Conservation (phyloP, 345 rosid species). For the Hibiscus syriacus region DNA sequence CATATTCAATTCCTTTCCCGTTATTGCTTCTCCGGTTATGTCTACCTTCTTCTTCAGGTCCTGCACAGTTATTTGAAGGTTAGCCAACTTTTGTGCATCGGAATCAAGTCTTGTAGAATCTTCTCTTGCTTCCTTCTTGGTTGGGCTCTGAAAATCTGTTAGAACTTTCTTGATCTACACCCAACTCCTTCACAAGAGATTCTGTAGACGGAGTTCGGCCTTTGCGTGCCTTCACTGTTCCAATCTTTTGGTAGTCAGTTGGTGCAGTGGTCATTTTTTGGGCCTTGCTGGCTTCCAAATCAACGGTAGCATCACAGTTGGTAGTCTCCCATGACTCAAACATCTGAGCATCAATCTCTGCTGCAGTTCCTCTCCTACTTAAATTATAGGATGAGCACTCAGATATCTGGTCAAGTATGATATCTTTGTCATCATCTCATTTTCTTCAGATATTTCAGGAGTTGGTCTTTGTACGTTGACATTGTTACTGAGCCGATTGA, state of each 20-base stretch:
- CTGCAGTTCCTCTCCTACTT: constrained; percentile 42
- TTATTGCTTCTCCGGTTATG: constrained; percentile 45
- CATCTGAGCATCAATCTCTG: constrained; percentile 43
- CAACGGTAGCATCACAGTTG: constrained; percentile 34
- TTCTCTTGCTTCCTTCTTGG: constrained; percentile 52
- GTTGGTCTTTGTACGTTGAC: constrained; percentile 33
- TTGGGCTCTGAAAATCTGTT: constrained; percentile 46
- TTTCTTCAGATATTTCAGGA: constrained; percentile 39
- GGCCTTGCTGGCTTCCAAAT: constrained; percentile 39
- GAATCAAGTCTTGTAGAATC: constrained; percentile 83
- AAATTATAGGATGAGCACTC: constrained; percentile 75
- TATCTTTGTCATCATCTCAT: constrained; percentile 80
- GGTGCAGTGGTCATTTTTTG: constrained; percentile 19
- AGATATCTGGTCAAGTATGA: constrained; percentile 84
- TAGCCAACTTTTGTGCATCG: constrained; percentile 76
- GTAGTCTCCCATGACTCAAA: constrained; percentile 53
- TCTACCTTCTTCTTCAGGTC: constrained; percentile 76
- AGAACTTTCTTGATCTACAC: constrained; percentile 72
- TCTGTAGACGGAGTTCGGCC: constrained; percentile 39
- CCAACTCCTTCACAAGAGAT: constrained; percentile 56
- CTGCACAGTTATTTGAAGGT: constrained; percentile 68
- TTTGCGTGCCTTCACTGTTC: constrained; percentile 28
- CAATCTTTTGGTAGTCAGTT: constrained; percentile 5
- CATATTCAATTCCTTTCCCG: constrained; percentile 60
- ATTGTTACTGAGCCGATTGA: constrained; percentile 15